Evolutionary conservation across 371 early-diverging fungal species (phyloP).

Genomic region (Parasitella parasitica): DNA sequence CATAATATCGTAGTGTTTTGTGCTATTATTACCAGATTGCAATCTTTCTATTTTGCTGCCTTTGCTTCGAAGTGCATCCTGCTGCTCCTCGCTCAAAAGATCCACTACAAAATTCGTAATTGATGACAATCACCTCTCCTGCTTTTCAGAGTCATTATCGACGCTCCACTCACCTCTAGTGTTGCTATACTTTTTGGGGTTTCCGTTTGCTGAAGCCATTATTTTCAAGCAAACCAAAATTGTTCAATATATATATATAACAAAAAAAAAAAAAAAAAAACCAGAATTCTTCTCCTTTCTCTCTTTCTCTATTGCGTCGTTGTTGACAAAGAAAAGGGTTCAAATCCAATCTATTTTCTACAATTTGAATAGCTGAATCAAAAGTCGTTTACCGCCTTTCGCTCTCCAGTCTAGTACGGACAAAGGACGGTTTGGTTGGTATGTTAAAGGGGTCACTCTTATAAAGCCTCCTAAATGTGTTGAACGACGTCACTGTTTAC

Average conservation of each 20-base stretch:
- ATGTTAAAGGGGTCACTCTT: neutral
- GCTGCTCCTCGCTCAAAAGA: constrained; percentile 46
- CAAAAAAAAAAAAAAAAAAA: neutral
- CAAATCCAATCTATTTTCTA: neutral
- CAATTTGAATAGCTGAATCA: neutral
- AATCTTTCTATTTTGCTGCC: constrained; percentile 41
- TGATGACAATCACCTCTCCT: neutral
- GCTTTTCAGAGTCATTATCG: neutral
- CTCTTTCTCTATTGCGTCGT: neutral
- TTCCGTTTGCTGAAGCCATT: constrained; percentile 12
- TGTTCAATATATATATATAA: neutral
- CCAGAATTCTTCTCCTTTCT: neutral
- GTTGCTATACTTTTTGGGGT: constrained; percentile 12
- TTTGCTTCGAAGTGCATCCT: constrained; percentile 35
- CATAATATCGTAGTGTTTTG: neutral
- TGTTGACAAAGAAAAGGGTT: neutral
- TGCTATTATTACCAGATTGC: constrained; percentile 32
- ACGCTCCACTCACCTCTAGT: constrained; percentile 4
- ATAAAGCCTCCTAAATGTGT: neutral
- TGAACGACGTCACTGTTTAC: neutral
- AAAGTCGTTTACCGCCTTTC: neutral
- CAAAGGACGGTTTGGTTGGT: neutral
- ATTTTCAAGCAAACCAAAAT: neutral
- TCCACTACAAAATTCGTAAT: constrained; percentile 16
- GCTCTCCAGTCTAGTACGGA: neutral